Percentiles rank a stretch among this genome's conserved stretches.
phyloP scores from a whole-genome alignment of 331 rosid species.

The Dryas integrifolia region DNA sequence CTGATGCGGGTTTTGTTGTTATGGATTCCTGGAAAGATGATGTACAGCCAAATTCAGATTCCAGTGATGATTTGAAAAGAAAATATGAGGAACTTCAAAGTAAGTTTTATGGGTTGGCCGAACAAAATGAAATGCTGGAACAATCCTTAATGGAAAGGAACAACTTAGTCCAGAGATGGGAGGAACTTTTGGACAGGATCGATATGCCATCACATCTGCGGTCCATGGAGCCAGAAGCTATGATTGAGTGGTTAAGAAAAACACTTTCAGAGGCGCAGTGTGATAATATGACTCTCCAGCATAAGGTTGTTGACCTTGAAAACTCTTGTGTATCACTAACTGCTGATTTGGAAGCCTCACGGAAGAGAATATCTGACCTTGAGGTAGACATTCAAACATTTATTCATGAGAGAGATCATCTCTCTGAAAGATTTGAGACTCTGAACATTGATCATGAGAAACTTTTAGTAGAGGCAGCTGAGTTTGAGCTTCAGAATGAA shows the following conservation, averaged over 20 bases:
- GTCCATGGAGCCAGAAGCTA: conserved; percentile 74
- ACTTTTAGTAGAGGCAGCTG: conserved; percentile 39
- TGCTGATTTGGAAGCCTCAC: conserved; percentile 77
- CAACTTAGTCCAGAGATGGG: conserved; percentile 84
- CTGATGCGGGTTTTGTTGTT: conserved; percentile 75
- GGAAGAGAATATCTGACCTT: conserved; percentile 49
- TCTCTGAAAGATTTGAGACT: conserved; percentile 57
- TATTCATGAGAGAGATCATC: conserved; percentile 51
- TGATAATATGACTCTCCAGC: conserved; percentile 61
- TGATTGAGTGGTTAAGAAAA: conserved; percentile 76
- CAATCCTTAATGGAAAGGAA: conserved; percentile 95
- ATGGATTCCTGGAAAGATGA: conserved; percentile 78
- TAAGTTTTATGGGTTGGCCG: conserved; percentile 78
- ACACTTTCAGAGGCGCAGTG: conserved; percentile 66
- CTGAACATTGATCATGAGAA: conserved; percentile 50
- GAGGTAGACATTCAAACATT: conserved; percentile 53
- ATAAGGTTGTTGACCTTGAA: conserved; percentile 69
- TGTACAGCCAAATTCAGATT: conserved; percentile 50
- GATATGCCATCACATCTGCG: conserved; percentile 80
- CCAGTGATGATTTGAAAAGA: conserved; percentile 61
- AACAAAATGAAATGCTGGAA: conserved; percentile 98
- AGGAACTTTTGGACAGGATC: conserved; percentile 75
- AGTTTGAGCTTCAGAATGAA: conserved; percentile 60
- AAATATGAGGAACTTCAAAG: conserved; percentile 74
- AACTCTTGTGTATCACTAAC: conserved; percentile 57